phyloP scores from a whole-genome alignment of 2,329 filamentous ascomycete genomes.

The Leptodontidium sp. region DNA sequence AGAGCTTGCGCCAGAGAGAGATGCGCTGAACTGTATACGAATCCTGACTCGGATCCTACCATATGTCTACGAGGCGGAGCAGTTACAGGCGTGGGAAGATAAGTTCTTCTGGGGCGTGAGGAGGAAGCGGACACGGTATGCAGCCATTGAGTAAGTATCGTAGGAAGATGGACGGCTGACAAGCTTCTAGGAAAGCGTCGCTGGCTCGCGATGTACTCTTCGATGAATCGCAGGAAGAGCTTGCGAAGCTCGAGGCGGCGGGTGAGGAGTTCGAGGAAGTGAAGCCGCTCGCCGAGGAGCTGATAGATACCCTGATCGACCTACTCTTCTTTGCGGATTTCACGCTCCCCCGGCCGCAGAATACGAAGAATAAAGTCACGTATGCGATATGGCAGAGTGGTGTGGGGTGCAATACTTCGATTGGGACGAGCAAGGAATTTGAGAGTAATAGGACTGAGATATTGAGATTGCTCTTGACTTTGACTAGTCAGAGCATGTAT shows the following conservation, averaged over 20 bases:
- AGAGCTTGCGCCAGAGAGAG: slow-evolving; percentile 81
- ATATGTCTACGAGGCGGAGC: slow-evolving; percentile 89
- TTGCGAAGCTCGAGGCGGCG: slow-evolving; percentile 56
- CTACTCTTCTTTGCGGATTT: slow-evolving; percentile 92
- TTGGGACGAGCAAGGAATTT: slow-evolving; percentile 88
- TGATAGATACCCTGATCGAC: slow-evolving; percentile 89
- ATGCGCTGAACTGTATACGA: slow-evolving; percentile 95
- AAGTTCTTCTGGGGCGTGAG: slow-evolving; percentile 89
- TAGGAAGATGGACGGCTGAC: slow-evolving; percentile 33
- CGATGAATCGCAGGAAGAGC: slow-evolving; percentile 71
- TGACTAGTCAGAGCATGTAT: slow-evolving; percentile 94
- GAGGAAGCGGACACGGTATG: slow-evolving; percentile 67
- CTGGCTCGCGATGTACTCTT: slow-evolving; percentile 82
- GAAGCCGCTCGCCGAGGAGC: slow-evolving; percentile 89
- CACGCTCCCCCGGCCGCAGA: slow-evolving; percentile 77
- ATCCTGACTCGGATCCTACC: slow-evolving; percentile 89
- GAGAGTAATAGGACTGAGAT: slow-evolving; percentile 95
- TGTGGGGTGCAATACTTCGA: slow-evolving; percentile 90
- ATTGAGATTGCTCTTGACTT: slow-evolving; percentile 81
- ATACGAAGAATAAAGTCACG: slow-evolving; percentile 80
- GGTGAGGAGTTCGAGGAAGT: slow-evolving; percentile 78
- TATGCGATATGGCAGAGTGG: slow-evolving; percentile 99
- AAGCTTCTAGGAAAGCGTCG: slow-evolving; percentile 59
- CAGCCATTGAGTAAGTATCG: not conserved
- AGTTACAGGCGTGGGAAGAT: slow-evolving; percentile 85